Base-by-base conservation (phyloP, 2,329 filamentous ascomycete genomes). In the Arthroderma sp. region DNA sequence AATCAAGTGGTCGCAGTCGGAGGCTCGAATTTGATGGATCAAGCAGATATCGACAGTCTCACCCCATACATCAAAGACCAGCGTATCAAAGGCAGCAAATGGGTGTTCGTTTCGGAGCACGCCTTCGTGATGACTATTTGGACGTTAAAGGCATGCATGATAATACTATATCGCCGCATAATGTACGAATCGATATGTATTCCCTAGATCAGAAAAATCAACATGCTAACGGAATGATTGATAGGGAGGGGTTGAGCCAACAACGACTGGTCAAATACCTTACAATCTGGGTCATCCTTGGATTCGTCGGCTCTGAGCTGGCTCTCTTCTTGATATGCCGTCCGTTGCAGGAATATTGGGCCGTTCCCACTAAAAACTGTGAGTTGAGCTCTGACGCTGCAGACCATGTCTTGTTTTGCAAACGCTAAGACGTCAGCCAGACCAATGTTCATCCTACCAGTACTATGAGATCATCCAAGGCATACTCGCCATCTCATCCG, bases 31-130 rank as follows among this genome's bases (percentile, higher is more conserved):
- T 72, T 84, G 17, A 81, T 84, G 68, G 72, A 78, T 17, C 74
- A 76, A 0, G 68, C 74, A 15, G 72, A 81, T 28, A 66, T 69
- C 0, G 63, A 67, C 0, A 60, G 66, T 2, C 69, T 84, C 52
- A 81, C 80, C 0, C 71, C 76, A 0, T 60, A 70, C 0, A 73
- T 72, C 37, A 73, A 76, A 51, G 63, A 61, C 2, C 69, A 73
- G 33, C 71, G 80, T 53, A 66, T 71, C 0, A 70, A 67, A 38
- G 82, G 82, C 9, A 83, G 80, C 49, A 85, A 85, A 73, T 77
- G 81, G 71, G 81, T 84, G 0, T 72, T 84, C 38, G 77, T 83
- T 7, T 78, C 80, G 2, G 82, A 85, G 62, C 75, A 84, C 67
- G 77, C 79, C 63, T 85, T 86, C 71, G 72, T 84, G 17, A 71